A percentile compares a stretch with the other conserved stretches of the same genome.
Evolutionary conservation across 352 stramenopile species (phyloP).

Genomic region (Globisporangium acanthophoron): DNA sequence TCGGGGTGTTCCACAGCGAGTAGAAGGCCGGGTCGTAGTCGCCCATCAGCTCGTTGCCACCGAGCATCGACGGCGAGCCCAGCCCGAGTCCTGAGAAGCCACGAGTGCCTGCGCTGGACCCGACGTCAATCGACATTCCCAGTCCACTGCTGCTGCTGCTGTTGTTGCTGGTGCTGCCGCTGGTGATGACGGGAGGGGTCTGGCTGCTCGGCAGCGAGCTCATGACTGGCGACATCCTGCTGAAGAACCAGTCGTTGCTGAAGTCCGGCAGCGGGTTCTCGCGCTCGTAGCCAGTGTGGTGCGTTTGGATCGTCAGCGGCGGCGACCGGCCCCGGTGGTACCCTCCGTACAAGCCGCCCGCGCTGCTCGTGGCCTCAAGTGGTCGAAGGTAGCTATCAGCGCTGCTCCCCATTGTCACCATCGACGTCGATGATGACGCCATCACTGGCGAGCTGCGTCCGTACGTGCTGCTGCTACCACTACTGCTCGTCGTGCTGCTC

Average conservation of each 20-base stretch:
- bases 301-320: slow-evolving; percentile 12
- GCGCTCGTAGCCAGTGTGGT: slow-evolving; percentile 22
- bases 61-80: slow-evolving; percentile 36
- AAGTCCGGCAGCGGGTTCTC: slow-evolving; percentile 48
- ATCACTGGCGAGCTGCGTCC: slow-evolving; percentile 14
- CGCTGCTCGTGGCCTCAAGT: slow-evolving; percentile 9
- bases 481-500: slow-evolving; percentile 20
- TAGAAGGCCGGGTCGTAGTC: slow-evolving; percentile 71
- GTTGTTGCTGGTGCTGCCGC: slow-evolving; percentile 8
- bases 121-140: slow-evolving; percentile 12
- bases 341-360: slow-evolving; percentile 14
- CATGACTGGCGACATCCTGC: slow-evolving; percentile 17
- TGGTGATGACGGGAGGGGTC: neutral
- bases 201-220: slow-evolving; percentile 6
- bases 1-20: slow-evolving; percentile 55
- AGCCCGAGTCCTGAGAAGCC: slow-evolving; percentile 13
- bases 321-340: slow-evolving; percentile 2
- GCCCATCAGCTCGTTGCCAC: slow-evolving; percentile 51
- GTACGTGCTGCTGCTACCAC: slow-evolving; percentile 17
- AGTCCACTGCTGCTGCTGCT: neutral
- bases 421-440: slow-evolving; percentile 4
- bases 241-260: slow-evolving; percentile 35
- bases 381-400: slow-evolving; percentile 15
- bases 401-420: slow-evolving; percentile 1
- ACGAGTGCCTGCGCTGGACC: slow-evolving; percentile 3